Evolutionary conservation across 495 filamentous ascomycete genomes (phyloP).

Genomic region (Penicillium parvum): DNA sequence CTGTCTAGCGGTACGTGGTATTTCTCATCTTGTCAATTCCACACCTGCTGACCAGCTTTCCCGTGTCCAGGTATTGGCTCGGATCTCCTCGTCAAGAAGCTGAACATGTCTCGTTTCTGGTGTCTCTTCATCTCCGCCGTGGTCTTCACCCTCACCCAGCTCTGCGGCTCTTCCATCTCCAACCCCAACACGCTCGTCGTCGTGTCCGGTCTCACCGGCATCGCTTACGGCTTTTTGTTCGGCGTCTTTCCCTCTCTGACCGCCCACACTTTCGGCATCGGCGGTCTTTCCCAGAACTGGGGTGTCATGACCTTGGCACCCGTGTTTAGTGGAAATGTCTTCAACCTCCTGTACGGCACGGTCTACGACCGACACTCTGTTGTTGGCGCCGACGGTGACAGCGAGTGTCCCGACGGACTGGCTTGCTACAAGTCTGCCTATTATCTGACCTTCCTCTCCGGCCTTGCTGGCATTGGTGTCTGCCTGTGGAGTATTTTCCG

Average conservation of each 20-base stretch:
- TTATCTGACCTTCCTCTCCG: constrained; percentile 72
- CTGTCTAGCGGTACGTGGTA: constrained; percentile 34
- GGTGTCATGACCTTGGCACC: constrained; percentile 88
- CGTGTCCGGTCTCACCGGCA: constrained; percentile 76
- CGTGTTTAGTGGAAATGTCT: constrained; percentile 80
- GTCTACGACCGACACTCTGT: constrained; percentile 79
- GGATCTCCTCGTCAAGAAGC: constrained; percentile 76
- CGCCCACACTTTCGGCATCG: constrained; percentile 85
- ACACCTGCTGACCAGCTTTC: constrained; percentile 28
- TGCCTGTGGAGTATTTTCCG: constrained; percentile 74
- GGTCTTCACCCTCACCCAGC: constrained; percentile 77
- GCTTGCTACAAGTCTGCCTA: constrained; percentile 81
- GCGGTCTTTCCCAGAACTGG: constrained; percentile 89
- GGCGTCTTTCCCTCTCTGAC: constrained; percentile 91
- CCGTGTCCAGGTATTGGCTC: constrained; percentile 62
- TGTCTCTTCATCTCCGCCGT: constrained; percentile 71
- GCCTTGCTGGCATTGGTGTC: constrained; percentile 61
- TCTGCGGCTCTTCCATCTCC: constrained; percentile 70
- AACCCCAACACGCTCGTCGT: constrained; percentile 75
- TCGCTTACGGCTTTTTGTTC: constrained; percentile 92
- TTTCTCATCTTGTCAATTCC: not conserved
- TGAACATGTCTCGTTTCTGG: constrained; percentile 81
- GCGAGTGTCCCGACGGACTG: constrained; percentile 73
- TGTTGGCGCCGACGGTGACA: constrained; percentile 60
- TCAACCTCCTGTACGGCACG: constrained; percentile 77